phyloP scores from a whole-genome alignment of 768 basidiomycete genomes.

The Lentinula raphanica region DNA sequence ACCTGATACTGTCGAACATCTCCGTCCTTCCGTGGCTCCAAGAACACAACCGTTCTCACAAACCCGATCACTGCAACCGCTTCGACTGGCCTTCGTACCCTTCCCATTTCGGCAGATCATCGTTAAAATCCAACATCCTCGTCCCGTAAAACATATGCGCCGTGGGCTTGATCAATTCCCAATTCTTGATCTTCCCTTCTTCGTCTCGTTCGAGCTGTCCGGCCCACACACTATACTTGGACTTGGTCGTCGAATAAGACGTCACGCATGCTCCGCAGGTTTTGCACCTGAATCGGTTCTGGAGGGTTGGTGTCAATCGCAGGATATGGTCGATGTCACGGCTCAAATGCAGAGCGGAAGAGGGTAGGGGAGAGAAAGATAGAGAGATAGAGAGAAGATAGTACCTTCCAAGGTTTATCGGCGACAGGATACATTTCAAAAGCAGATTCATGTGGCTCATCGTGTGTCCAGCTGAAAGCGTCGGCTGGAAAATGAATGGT shows the following conservation, averaged over 20 bases:
- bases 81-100: slow-evolving; percentile 24
- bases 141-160: slow-evolving; percentile 36
- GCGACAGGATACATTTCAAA: slow-evolving; percentile 46
- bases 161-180: slow-evolving; percentile 56
- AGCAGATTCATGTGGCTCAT: slow-evolving; percentile 24
- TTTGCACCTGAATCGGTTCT: slow-evolving; percentile 55
- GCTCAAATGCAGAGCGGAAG: too few species aligned
- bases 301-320: neutral
- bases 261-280: slow-evolving; percentile 51
- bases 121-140: slow-evolving; percentile 33
- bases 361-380: too few species aligned
- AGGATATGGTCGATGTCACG: neutral
- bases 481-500: slow-evolving; percentile 50
- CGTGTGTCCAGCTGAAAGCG: slow-evolving; percentile 52
- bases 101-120: slow-evolving; percentile 38
- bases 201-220: slow-evolving; percentile 48
- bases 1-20: too few species aligned
- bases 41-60: too few species aligned
- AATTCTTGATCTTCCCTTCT: slow-evolving; percentile 43
- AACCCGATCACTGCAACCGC: neutral
- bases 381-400: too few species aligned
- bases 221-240: slow-evolving; percentile 56
- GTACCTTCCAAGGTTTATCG: slow-evolving; percentile 46
- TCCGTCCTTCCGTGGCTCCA: too few species aligned
- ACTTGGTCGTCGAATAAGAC: slow-evolving; percentile 43